A percentile compares a stretch with the other conserved stretches of the same genome.
Conservation (phyloP, 129 eudicot species). For the Artemisia argyi region DNA sequence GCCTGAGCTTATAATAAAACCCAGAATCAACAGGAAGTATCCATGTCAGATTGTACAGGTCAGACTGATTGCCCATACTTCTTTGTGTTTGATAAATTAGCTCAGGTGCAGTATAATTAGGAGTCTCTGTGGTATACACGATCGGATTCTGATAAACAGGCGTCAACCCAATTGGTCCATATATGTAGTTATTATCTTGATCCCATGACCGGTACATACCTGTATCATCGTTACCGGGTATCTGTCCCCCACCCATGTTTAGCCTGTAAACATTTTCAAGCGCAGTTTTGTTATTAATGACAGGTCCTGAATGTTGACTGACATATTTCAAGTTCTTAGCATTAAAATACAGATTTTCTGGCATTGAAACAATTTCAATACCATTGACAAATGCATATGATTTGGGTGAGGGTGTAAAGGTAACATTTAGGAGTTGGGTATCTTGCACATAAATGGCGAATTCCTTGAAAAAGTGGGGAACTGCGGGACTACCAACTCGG, state of each 20-base stretch:
- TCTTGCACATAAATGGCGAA: constrained; percentile 30
- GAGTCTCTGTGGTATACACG: constrained; percentile 23
- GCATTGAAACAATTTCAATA: constrained; percentile 54
- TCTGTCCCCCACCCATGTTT: constrained; percentile 42
- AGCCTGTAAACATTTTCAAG: constrained; percentile 39
- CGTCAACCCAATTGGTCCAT: constrained; percentile 15
- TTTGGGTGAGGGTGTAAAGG: constrained; percentile 41
- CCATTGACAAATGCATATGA: constrained; percentile 58
- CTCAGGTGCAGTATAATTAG: constrained; percentile 47
- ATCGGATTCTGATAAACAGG: constrained; percentile 20
- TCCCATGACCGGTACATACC: constrained; percentile 44
- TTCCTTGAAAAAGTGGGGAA: constrained; percentile 35
- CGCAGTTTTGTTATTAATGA: constrained; percentile 21
- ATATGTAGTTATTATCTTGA: constrained; percentile 36
- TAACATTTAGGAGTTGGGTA: constrained; percentile 29
- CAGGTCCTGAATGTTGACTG: constrained; percentile 4
- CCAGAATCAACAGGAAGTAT: constrained; percentile 48
- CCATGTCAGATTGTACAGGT: constrained; percentile 42
- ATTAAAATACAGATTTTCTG: constrained; percentile 25
- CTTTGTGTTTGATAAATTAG: constrained; percentile 44
- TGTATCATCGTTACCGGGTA: constrained; percentile 20
- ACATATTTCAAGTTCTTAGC: neutral
- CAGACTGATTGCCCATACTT: constrained; percentile 28
- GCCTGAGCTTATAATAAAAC: constrained; percentile 41
- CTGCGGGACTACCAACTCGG: neutral